These are phyloP conservation scores for Ascochyta lentis DNA, from an alignment of 2,329 filamentous ascomycete species.

Conservation along the genomic window DNA sequence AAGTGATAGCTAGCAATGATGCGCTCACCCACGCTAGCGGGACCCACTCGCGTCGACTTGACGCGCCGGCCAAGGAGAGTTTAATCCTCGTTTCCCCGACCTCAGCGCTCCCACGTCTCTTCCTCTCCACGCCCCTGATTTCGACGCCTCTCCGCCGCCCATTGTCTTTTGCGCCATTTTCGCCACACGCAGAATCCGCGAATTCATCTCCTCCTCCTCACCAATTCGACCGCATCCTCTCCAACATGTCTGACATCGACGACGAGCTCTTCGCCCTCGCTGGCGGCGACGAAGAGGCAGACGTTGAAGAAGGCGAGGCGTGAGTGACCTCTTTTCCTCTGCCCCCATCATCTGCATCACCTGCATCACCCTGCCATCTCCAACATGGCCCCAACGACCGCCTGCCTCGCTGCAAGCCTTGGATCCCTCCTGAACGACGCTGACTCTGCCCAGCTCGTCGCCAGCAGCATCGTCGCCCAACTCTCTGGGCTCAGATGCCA, in stretches of 20 bases:
- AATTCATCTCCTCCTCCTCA: conserved; percentile 9
- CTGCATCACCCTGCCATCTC: conserved; percentile 15
- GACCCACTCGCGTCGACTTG: conserved; percentile 22
- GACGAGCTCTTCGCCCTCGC: conserved; percentile 93
- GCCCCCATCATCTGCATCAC: conserved; percentile 12
- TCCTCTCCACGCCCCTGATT: conserved; percentile 27
- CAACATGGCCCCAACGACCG: conserved; percentile 16
- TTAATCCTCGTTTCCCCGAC: conserved; percentile 30
- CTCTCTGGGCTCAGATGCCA: conserved; percentile 80
- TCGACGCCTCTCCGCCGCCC: conserved; percentile 18
- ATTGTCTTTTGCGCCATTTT: conserved; percentile 1
- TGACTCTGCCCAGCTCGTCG: conserved; percentile 66
- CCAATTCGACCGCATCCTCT: conserved; percentile 7
- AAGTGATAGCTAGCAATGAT: conserved; percentile 18
- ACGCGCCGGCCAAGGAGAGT: conserved; percentile 30
- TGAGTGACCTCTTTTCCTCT: conserved; percentile 59
- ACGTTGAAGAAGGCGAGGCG: conserved; percentile 81
- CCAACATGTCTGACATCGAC: conserved; percentile 77
- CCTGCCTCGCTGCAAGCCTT: neutral
- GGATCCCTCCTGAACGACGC: conserved; percentile 23
- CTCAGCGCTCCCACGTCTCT: conserved; percentile 25
- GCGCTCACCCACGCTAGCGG: conserved; percentile 28
- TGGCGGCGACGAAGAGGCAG: conserved; percentile 69
- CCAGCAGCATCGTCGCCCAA: conserved; percentile 68
- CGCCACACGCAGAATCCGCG: neutral